These are phyloP conservation scores for Cubamyces sp. DNA, from an alignment of 768 basidiomycete species.

Conservation along the genomic window DNA sequence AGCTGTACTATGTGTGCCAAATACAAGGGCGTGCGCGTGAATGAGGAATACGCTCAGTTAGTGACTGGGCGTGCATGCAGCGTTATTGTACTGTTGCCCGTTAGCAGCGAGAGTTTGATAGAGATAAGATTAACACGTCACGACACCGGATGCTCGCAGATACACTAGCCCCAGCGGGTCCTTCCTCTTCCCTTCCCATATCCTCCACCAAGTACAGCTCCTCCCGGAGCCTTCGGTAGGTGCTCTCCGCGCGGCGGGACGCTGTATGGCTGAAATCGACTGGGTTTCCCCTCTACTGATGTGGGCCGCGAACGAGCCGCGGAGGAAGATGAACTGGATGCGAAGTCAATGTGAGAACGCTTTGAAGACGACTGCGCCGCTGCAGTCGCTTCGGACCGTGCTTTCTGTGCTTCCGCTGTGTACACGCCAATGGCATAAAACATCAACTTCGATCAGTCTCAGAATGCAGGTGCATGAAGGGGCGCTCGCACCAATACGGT, in stretches of 20 bases:
- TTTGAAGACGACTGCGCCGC: conserved; percentile 43
- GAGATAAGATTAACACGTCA: not conserved
- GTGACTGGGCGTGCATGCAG: no score
- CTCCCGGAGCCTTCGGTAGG: not conserved
- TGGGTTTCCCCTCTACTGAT: not conserved
- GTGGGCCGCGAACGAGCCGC: not conserved
- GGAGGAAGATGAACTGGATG: conserved; percentile 29
- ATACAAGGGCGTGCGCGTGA: no score
- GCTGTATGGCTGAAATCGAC: conserved; percentile 11
- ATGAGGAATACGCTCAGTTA: no score
- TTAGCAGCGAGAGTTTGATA: no score
- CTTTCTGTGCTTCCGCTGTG: conserved; percentile 45
- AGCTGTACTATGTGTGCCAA: no score
- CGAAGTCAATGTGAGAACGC: conserved; percentile 49
- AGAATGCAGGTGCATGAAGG: not conserved
- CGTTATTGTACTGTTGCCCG: no score
- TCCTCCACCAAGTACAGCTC: conserved; percentile 21
- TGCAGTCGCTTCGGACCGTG: conserved; percentile 45
- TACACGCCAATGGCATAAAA: no score
- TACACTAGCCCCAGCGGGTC: conserved; percentile 21
- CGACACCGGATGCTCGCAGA: not conserved
- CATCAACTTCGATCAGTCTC: not conserved
- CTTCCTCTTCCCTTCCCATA: conserved; percentile 18
- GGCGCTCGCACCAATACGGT: conserved; percentile 70
- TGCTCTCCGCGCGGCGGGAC: not conserved